A percentile compares a stretch with the other conserved stretches of the same genome.
Conservation (phyloP, 2,329 filamentous ascomycete species). For the Aureobasidium musti region DNA sequence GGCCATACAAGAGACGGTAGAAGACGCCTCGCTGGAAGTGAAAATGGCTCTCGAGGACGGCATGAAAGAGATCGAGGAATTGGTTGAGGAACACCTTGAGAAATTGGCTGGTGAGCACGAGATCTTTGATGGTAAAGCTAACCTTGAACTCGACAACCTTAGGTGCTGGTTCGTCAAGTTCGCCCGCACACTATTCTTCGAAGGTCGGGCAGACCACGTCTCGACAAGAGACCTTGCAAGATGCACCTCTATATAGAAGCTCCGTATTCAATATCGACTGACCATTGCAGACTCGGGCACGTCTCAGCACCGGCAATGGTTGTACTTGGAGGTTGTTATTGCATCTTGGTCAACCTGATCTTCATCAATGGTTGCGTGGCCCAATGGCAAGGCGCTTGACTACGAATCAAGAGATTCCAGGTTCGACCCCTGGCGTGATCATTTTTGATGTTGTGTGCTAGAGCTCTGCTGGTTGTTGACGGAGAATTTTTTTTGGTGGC, state of each 20-base stretch:
- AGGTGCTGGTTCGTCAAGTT: constrained; percentile 21
- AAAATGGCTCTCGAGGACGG: constrained; percentile 13
- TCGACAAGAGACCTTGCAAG: not conserved
- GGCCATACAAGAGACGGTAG: constrained; percentile 5
- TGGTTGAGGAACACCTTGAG: constrained; percentile 3
- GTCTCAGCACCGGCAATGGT: not conserved
- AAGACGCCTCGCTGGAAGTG: constrained; percentile 13
- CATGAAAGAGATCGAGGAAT: constrained; percentile 1
- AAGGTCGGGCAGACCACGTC: not conserved
- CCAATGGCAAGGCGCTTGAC: constrained; percentile 62
- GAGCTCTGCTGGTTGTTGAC: too few relatives aligned
- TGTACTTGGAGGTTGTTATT: too few relatives aligned
- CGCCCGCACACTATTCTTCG: not conserved
- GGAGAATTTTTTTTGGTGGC: not conserved
- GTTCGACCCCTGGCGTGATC: constrained; percentile 31
- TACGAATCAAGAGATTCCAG: constrained; percentile 45
- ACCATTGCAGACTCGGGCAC: not conserved
- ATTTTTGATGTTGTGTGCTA: constrained; percentile 1
- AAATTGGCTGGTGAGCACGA: constrained; percentile 1
- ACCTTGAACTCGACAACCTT: constrained; percentile 1
- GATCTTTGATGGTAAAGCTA: constrained; percentile 5
- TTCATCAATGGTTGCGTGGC: constrained; percentile 43
- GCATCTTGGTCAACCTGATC: not conserved
- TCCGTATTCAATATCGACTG: too few relatives aligned
- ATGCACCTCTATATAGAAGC: constrained; percentile 4